A percentile compares a stretch with the other conserved stretches of the same genome.
Conservation (phyloP, 352 stramenopile species). For the Aphanomyces invadans region DNA sequence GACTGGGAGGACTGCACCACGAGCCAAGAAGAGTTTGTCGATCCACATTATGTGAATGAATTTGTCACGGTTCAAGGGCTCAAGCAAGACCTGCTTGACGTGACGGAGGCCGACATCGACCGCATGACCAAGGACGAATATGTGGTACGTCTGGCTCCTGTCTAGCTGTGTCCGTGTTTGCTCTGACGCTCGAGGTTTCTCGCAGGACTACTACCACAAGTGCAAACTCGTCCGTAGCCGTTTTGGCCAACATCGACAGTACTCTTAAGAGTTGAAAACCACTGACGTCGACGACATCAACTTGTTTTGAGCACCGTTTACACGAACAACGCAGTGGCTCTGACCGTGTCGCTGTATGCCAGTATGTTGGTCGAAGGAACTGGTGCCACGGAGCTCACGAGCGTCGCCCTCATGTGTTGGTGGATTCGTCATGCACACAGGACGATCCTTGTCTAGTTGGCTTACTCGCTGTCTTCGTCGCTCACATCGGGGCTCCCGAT, state of each 20-base stretch:
- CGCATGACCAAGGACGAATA: slow-evolving; percentile 83
- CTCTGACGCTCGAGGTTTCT: not conserved
- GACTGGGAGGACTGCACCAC: slow-evolving; percentile 84
- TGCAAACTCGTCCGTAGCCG: slow-evolving; percentile 1
- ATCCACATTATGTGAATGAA: slow-evolving; percentile 35
- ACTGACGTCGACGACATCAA: too few species aligned
- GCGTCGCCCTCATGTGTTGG: too few species aligned
- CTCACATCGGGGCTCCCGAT: slow-evolving; percentile 45
- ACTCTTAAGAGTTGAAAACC: not conserved
- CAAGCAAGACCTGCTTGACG: slow-evolving; percentile 46
- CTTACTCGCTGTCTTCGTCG: slow-evolving; percentile 60
- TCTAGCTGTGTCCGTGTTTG: not conserved
- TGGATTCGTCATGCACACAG: too few species aligned
- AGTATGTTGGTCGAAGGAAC: too few species aligned
- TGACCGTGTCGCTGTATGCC: too few species aligned
- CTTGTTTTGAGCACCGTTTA: too few species aligned
- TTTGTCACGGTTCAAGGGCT: slow-evolving; percentile 55
- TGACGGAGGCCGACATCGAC: slow-evolving; percentile 75
- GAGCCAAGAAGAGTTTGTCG: slow-evolving; percentile 30
- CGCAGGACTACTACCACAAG: slow-evolving; percentile 3
- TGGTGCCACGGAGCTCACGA: too few species aligned
- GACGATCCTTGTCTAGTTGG: too few species aligned
- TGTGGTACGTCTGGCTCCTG: slow-evolving; percentile 38
- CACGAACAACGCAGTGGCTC: too few species aligned
- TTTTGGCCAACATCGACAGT: not conserved